Percentiles rank a stretch among this genome's conserved stretches.
These are phyloP conservation scores for Penicillium riverlandense DNA, from an alignment of 495 filamentous ascomycete species.

Conservation along the genomic window DNA sequence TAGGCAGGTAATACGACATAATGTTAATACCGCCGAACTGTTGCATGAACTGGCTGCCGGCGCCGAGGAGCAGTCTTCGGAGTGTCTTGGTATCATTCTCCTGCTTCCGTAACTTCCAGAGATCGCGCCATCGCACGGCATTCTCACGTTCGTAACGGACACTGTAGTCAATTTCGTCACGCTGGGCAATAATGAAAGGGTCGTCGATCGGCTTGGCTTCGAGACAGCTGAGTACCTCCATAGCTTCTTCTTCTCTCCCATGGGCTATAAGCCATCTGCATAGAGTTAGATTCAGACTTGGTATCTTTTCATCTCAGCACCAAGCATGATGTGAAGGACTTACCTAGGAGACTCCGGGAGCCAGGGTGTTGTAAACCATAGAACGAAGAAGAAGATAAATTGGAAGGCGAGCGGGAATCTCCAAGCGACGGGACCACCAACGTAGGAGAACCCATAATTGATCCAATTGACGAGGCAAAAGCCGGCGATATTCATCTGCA, in stretches of 20 bases:
- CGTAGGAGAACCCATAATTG: constrained; percentile 24
- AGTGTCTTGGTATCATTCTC: constrained; percentile 37
- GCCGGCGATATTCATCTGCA: constrained; percentile 48
- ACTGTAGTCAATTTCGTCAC: constrained; percentile 41
- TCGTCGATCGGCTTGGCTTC: constrained; percentile 38
- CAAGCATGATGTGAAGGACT: constrained; percentile 1
- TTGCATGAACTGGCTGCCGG: constrained; percentile 47
- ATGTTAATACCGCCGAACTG: constrained; percentile 46
- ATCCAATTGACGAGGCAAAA: constrained; percentile 2
- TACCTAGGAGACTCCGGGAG: constrained; percentile 48
- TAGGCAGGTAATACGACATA: constrained; percentile 41
- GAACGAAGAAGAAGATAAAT: constrained; percentile 43
- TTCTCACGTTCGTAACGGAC: constrained; percentile 43
- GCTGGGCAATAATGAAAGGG: constrained; percentile 38
- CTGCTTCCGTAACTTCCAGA: constrained; percentile 25
- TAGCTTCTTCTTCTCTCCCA: constrained; percentile 34
- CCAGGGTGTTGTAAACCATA: constrained; percentile 44
- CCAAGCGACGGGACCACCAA: constrained; percentile 32
- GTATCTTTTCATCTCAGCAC: constrained; percentile 13
- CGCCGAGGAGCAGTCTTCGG: constrained; percentile 42
- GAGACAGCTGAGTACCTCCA: constrained; percentile 42
- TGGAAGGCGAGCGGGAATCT: constrained; percentile 22
- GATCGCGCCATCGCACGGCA: constrained; percentile 37
- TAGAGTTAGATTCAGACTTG: constrained; percentile 9
- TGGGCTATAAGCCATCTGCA: constrained; percentile 42